A percentile compares a stretch with the other conserved stretches of the same genome.
phyloP scores from a whole-genome alignment of 305 asterid genomes.

The Withania somnifera region DNA sequence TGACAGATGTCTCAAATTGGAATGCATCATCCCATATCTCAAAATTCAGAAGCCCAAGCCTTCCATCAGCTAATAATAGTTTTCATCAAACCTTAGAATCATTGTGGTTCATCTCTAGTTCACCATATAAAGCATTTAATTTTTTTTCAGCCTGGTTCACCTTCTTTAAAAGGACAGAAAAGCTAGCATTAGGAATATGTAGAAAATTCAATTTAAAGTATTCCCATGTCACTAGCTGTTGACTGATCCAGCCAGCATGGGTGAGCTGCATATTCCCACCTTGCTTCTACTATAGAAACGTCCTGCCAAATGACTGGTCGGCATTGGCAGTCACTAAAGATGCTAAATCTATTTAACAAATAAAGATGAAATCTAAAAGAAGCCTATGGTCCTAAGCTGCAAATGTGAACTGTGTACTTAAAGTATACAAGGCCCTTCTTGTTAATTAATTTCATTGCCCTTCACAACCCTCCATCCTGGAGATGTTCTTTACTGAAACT shows the following conservation, averaged over 20 bases:
- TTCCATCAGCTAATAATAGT: neutral
- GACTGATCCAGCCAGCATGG: neutral
- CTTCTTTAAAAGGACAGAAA: neutral
- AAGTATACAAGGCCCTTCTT: neutral
- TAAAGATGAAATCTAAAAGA: neutral
- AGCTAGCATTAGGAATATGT: neutral
- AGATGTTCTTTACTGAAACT: neutral
- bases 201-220: neutral
- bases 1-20: neutral
- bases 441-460: neutral
- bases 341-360: neutral
- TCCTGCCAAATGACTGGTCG: neutral
- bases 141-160: neutral
- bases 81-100: neutral
- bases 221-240: neutral
- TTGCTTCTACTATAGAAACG: neutral
- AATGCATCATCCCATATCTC: neutral
- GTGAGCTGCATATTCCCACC: neutral
- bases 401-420: neutral
- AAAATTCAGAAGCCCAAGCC: neutral
- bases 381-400: neutral
- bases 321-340: neutral
- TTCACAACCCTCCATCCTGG: neutral
- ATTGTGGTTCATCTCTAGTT: neutral
- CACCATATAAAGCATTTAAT: neutral